Conservation (phyloP, 1,284 basidiomycete species). For the Microbotryum scabiosae region DNA sequence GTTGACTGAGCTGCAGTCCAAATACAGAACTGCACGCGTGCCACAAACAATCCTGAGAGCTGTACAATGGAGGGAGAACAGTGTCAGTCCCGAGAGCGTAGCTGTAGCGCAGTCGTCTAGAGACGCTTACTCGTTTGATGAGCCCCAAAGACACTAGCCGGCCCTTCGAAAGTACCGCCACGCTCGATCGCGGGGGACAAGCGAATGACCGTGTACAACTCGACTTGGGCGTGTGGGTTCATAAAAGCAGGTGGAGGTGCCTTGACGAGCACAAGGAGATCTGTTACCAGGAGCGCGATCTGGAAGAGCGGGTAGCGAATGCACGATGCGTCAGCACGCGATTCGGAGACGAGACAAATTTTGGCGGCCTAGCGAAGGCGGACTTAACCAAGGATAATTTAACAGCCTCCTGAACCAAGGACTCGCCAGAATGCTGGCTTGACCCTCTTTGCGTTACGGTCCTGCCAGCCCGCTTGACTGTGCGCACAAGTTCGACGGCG, state of each 20-base stretch:
- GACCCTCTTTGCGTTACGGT: slow-evolving; percentile 45
- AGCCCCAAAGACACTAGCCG: slow-evolving; percentile 8
- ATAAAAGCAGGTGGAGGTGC: slow-evolving; percentile 58
- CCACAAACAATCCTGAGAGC: slow-evolving; percentile 66
- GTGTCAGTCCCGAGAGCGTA: background rate
- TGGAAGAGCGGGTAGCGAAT: background rate
- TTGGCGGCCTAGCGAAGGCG: background rate
- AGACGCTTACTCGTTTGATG: slow-evolving; percentile 14
- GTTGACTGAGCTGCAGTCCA: slow-evolving; percentile 51
- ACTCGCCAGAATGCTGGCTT: background rate
- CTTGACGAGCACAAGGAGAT: slow-evolving; percentile 78
- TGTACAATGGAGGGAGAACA: slow-evolving; percentile 34
- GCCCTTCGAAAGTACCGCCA: background rate
- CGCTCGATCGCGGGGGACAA: slow-evolving; percentile 43
- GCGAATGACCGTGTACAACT: slow-evolving; percentile 83
- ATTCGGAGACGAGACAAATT: slow-evolving; percentile 10
- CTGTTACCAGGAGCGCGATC: slow-evolving; percentile 68
- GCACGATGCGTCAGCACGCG: slow-evolving; percentile 6
- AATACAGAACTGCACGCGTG: slow-evolving; percentile 85
- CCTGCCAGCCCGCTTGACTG: slow-evolving; percentile 74
- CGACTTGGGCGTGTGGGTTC: slow-evolving; percentile 62
- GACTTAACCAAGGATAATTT: background rate
- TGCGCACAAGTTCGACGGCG: slow-evolving; percentile 21
- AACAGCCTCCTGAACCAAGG: background rate
- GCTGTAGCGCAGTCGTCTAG: slow-evolving; percentile 9